phyloP scores from a whole-genome alignment of 2,329 filamentous ascomycete genomes.

The Exophiala sp. region DNA sequence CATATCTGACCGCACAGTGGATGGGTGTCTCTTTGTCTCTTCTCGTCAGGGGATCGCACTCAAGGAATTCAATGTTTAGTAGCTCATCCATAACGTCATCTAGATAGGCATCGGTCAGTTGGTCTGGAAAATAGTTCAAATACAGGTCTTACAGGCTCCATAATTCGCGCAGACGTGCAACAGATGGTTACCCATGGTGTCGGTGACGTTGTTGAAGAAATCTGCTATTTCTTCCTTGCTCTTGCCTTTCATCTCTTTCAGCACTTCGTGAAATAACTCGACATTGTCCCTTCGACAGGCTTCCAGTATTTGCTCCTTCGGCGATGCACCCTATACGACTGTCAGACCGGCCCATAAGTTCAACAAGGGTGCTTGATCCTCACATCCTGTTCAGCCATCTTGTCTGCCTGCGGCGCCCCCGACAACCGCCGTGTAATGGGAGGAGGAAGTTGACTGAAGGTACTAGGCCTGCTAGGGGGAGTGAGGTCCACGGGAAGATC shows the following conservation, averaged over 20 bases:
- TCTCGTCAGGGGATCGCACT: constrained; percentile 44
- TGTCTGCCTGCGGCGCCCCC: background rate
- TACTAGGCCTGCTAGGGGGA: too few relatives aligned
- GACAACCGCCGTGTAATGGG: background rate
- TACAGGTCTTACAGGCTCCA: constrained; percentile 67
- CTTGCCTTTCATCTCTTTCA: constrained; percentile 56
- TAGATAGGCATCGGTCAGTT: constrained; percentile 24
- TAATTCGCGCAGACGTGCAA: constrained; percentile 82
- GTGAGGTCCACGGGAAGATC: too few relatives aligned
- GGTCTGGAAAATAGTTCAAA: background rate
- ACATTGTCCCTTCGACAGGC: constrained; percentile 90
- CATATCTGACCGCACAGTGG: constrained; percentile 42
- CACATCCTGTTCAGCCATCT: constrained; percentile 43
- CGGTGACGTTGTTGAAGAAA: constrained; percentile 78
- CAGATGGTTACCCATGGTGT: constrained; percentile 79
- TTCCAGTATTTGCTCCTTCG: constrained; percentile 80
- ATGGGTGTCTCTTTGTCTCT: constrained; percentile 44
- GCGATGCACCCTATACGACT: constrained; percentile 65
- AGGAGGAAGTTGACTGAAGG: background rate
- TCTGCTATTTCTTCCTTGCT: constrained; percentile 58
- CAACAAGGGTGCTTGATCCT: constrained; percentile 12
- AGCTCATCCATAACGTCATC: constrained; percentile 45
- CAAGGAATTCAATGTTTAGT: constrained; percentile 45
- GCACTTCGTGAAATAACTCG: constrained; percentile 70
- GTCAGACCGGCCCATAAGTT: constrained; percentile 5